Evolutionary conservation across 2,329 filamentous ascomycete genomes (phyloP).

Genomic region (Periconia macrospinosa): DNA sequence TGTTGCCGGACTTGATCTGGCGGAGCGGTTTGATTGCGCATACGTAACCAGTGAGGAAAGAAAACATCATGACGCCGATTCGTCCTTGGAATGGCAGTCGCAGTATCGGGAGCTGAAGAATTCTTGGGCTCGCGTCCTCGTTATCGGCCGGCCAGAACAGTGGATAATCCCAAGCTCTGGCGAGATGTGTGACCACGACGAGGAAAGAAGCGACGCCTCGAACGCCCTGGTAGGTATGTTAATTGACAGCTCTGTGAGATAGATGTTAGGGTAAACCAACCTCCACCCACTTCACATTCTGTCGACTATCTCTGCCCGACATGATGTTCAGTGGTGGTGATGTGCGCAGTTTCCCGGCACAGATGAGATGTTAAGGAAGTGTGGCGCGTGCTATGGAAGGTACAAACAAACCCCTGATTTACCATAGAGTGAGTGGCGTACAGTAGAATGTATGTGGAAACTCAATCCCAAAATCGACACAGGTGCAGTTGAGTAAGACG

Average conservation of each 20-base stretch:
- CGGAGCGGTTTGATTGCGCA: constrained; percentile 59
- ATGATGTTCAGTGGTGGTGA: background rate
- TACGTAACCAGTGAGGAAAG: constrained; percentile 59
- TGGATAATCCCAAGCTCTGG: constrained; percentile 55
- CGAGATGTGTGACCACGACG: constrained; percentile 56
- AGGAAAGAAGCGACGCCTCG: constrained; percentile 57
- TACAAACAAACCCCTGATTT: background rate
- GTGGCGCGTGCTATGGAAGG: background rate
- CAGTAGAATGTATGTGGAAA: background rate
- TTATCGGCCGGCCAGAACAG: constrained; percentile 53
- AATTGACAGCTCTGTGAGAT: background rate
- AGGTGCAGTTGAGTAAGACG: background rate
- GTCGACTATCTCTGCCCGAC: constrained; percentile 27
- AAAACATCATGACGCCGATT: constrained; percentile 59
- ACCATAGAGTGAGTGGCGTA: background rate
- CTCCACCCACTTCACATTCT: constrained; percentile 47
- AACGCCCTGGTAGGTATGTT: constrained; percentile 45
- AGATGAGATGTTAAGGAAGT: background rate
- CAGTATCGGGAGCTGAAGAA: constrained; percentile 56
- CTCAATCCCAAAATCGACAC: constrained; percentile 7
- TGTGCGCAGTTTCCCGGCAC: background rate
- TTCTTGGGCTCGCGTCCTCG: constrained; percentile 45
- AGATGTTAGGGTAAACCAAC: constrained; percentile 22
- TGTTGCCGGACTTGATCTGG: constrained; percentile 52
- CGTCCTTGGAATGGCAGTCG: constrained; percentile 60